Evolutionary conservation across 495 filamentous ascomycete genomes (phyloP), one percentile per base, ranked within the genome.

Genomic region (Podospora australis): DNA sequence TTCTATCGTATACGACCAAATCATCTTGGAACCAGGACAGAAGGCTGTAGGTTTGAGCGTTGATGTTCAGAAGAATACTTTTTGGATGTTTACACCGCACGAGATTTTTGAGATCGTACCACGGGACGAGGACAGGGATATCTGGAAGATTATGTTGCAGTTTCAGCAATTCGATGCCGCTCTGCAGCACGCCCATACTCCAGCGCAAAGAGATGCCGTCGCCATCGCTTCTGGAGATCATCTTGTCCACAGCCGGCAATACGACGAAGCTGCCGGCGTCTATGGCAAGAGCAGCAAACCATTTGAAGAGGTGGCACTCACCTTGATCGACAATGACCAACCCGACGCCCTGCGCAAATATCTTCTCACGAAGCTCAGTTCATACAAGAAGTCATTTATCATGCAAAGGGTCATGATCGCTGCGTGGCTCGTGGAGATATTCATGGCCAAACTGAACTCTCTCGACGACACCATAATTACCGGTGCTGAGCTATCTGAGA

Each of bases 381-480:
- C 75, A 19, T 82, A 90, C 60, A 95, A 88, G 67, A 94, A 89
- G 65, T 76, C 83, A 13, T 81, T 79, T 6, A 69, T 83, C 17
- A 98, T 96, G 94, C 92, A 98, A 67, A 70, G 92, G 44, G 82
- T 85, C 26, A 95, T 98, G 90, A 83, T 96, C 46, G 86, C 92
- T 20, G 89, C 83, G 57, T 98, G 92, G 92, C 79, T 98, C 42
- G 74, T 96, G 14, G 92, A 98, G 55, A 74, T 96, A 6, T 97
- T 92, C 66, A 98, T 98, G 92, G 86, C 88, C 2, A 96, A 96
- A 67, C 74, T 97, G 24, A 96, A 97, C 57, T 83, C 84, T 3
- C 80, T 98, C 0, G 94, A 97, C 60, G 92, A 98, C 63, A 88
- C 87, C 11, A 88, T 97, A 43, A 83, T 88, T 28, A 95, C 94